Base-by-base conservation (phyloP, 2,329 filamentous ascomycete species). In the Metarhizium robertsii region DNA sequence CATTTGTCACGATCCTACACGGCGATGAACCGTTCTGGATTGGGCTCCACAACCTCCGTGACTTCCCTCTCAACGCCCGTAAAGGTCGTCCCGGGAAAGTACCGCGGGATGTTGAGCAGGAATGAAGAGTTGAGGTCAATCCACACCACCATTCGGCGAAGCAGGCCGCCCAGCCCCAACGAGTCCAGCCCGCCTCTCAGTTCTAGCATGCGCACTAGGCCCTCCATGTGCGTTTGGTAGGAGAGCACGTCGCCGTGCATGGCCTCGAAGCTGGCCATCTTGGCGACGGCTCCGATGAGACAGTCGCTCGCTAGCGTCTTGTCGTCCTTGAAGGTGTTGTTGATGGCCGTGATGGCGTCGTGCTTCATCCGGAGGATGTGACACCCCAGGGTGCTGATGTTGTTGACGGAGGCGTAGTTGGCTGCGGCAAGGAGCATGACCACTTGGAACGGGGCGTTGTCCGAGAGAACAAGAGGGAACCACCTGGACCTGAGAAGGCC, bases 221-320 rank as follows among this genome's bases (percentile, higher is more conserved):
- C 76, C 1, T 65, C 65, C 76, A 79, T 79, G 65, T 80, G 77
- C 3, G 72, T 70, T 52, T 69, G 64, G 57, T 75, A 79, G 14
- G 69, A 67, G 3, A 67, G 62, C 20, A 68, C 60, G 20, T 70
- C 68, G 25, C 76, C 76, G 59, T 73, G 77, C 58, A 78, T 73
- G n/a, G 75, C 75, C 60, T 80, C 77, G 61, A 76, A 79, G 57
- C 72, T 74, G 10, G 76, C 77, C 75, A 80, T 76, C 58, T 77
- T 75, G 38, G 74, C 74, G 4, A 78, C 74, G 2, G 77, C 75
- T 8, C 72, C 73, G 52, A 79, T 70, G 36, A 78, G 58, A 14
- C 70, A 70, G 59, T 79, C 75, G 57, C 65, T 71, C 6, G 70
- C 62, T 4, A 61, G 59, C 5, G 49, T 58, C 16, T 49, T 11